These are phyloP conservation scores for Candida insectalens DNA, from an alignment of 805 yeast genomes.

Conservation along the genomic window DNA sequence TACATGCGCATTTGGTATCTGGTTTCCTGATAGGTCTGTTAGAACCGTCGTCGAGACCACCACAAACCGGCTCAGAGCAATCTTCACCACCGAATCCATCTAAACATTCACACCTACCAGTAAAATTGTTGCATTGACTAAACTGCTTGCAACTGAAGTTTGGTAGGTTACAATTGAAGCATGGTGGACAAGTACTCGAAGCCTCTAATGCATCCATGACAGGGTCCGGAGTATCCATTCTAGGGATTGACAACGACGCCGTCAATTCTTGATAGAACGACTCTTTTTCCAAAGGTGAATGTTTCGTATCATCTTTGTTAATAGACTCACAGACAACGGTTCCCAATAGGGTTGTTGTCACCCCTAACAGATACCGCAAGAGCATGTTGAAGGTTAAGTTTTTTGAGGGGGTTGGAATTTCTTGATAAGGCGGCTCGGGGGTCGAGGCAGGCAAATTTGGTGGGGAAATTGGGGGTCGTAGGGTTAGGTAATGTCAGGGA, in stretches of 20 bases:
- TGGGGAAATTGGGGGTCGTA: no score
- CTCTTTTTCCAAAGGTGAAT: not conserved
- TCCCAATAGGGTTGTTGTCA: no score
- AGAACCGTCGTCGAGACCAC: slow-evolving; percentile 48
- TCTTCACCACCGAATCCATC: slow-evolving; percentile 92
- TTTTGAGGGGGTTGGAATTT: no score
- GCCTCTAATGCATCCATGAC: not conserved
- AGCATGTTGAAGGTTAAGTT: no score
- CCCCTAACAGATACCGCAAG: no score
- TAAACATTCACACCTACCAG: slow-evolving; percentile 88
- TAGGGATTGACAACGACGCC: not conserved
- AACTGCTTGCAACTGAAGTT: slow-evolving; percentile 86
- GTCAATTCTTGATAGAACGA: not conserved
- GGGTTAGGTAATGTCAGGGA: no score
- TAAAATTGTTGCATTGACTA: slow-evolving; percentile 76
- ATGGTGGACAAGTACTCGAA: slow-evolving; percentile 63
- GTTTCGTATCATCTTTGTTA: no score
- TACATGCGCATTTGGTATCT: slow-evolving; percentile 58
- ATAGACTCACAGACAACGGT: no score
- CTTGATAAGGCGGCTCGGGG: no score
- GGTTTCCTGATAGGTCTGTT: slow-evolving; percentile 52
- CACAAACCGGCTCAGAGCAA: slow-evolving; percentile 84
- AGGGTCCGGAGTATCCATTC: not conserved
- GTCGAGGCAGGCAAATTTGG: no score
- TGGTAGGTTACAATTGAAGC: slow-evolving; percentile 92